Conservation (phyloP, 306 rosid genomes). For the Prunus campanulata region DNA sequence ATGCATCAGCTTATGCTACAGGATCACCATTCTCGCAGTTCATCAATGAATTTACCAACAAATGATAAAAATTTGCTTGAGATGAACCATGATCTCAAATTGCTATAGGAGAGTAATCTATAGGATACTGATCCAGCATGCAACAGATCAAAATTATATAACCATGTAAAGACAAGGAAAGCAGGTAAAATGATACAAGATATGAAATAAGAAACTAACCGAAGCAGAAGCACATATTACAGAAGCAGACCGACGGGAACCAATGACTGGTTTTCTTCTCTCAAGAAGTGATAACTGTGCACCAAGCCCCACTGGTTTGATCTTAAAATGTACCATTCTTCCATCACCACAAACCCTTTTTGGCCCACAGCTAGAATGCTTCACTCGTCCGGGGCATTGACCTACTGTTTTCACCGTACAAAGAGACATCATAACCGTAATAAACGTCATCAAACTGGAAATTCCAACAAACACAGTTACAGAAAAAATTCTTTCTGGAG, state of each 20-base stretch:
- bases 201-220: constrained; percentile 41
- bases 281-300: constrained; percentile 2
- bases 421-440: not conserved
- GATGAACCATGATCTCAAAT: not conserved
- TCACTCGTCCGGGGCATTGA: constrained; percentile 1
- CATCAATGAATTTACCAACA: not conserved
- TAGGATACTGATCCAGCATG: not conserved
- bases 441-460: not conserved
- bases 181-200: constrained; percentile 5
- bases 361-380: constrained; percentile 24
- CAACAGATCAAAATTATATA: not conserved
- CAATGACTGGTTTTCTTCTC: constrained; percentile 12
- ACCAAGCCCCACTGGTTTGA: constrained; percentile 14
- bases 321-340: constrained; percentile 26
- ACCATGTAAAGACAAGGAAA: constrained; percentile 5
- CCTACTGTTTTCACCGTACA: constrained; percentile 14
- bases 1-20: not conserved
- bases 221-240: constrained; percentile 46
- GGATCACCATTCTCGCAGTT: not conserved
- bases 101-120: not conserved
- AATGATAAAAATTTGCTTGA: not conserved
- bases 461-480: not conserved
- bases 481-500: not conserved
- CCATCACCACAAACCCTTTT: constrained; percentile 24
- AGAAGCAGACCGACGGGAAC: constrained; percentile 27